phyloP scores from a whole-genome alignment of 2,329 filamentous ascomycete species.

The Pseudogymnoascus sp. region DNA sequence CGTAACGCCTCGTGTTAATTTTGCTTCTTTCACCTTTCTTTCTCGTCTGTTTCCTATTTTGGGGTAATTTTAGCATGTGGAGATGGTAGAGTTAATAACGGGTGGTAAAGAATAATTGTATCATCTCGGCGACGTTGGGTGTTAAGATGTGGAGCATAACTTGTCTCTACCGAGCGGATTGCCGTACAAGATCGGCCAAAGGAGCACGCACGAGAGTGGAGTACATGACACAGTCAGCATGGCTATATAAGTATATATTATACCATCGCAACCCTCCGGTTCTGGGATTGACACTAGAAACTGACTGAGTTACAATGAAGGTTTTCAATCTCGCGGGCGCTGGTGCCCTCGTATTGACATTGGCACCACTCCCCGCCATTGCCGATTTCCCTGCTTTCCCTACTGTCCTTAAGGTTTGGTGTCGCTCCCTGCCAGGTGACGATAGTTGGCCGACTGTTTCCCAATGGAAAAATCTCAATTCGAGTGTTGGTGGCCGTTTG shows the following conservation, averaged over 20 bases:
- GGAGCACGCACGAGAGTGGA: background rate
- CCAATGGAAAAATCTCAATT: slow-evolving; percentile 16
- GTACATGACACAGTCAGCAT: background rate
- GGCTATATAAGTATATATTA: background rate
- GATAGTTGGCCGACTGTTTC: slow-evolving; percentile 15
- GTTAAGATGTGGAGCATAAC: background rate
- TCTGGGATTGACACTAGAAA: background rate
- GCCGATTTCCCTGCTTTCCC: background rate
- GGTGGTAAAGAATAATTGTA: background rate
- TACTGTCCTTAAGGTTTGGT: background rate
- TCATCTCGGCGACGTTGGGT: background rate
- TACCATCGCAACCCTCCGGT: background rate
- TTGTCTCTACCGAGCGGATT: background rate
- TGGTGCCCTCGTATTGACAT: background rate
- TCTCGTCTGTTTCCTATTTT: background rate
- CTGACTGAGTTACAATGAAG: background rate
- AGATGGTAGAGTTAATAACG: background rate
- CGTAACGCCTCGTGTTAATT: background rate
- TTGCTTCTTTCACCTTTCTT: background rate
- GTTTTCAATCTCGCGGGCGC: background rate
- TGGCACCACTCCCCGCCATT: background rate
- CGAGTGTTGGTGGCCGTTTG: slow-evolving; percentile 15
- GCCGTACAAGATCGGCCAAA: background rate
- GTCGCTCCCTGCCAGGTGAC: slow-evolving; percentile 17
- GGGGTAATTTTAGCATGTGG: background rate